Conservation (phyloP, 2,329 filamentous ascomycete species). For the Epichloe hybrida region DNA sequence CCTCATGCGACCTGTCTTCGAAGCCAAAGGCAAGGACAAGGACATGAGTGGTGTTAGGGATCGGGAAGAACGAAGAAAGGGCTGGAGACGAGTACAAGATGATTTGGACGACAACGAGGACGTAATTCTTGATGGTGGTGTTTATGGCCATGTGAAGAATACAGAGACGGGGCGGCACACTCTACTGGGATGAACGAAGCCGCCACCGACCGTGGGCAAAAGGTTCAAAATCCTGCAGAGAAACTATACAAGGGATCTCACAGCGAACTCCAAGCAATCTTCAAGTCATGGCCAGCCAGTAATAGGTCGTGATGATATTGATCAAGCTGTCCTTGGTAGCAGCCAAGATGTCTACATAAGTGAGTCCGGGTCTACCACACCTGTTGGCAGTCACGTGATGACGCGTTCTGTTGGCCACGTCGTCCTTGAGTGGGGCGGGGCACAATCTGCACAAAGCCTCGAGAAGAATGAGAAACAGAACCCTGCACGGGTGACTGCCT, state of each 20-base stretch:
- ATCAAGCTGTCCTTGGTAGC: no score
- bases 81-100: constrained; percentile 49
- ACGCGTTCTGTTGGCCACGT: constrained; percentile 1
- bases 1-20: constrained; percentile 50
- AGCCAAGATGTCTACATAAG: no score
- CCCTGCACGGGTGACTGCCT: neutral
- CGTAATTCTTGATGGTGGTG: constrained; percentile 44
- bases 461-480: neutral
- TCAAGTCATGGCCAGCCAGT: no score
- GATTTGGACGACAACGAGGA: constrained; percentile 44
- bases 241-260: no score
- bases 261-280: no score
- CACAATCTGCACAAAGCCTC: neutral
- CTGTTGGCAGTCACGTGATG: constrained; percentile 1
- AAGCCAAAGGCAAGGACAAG: constrained; percentile 37
- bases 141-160: constrained; percentile 25
- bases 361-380: neutral
- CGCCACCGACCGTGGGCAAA: no score
- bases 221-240: no score
- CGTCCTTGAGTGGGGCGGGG: neutral
- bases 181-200: constrained; percentile 11
- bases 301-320: no score
- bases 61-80: constrained; percentile 28
- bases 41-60: constrained; percentile 20
- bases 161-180: constrained; percentile 14